Percentiles rank a stretch among this genome's conserved stretches.
Conservation (phyloP, 371 early-diverging fungal species). For the Mortierella sp. region DNA sequence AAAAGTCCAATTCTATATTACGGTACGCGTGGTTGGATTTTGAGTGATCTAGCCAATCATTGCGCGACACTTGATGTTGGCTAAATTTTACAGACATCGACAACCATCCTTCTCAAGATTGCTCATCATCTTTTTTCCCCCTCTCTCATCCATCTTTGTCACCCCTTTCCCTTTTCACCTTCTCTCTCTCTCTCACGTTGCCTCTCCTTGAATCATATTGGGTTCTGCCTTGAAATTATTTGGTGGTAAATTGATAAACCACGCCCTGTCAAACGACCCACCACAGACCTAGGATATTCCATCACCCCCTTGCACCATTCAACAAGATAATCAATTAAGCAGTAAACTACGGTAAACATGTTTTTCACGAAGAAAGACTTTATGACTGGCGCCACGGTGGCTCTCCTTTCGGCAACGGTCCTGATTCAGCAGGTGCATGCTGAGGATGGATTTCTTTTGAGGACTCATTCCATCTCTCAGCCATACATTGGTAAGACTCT, state of each 20-base stretch:
- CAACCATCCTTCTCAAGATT: background rate
- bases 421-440: background rate
- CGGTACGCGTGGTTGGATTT: background rate
- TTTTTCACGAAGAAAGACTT: slow-evolving; percentile 27
- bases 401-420: slow-evolving; percentile 19
- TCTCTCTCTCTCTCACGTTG: too few relatives aligned
- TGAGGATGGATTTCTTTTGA: slow-evolving; percentile 56
- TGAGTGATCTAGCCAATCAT: background rate
- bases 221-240: too few relatives aligned
- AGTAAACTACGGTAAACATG: slow-evolving; percentile 15
- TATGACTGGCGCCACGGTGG: slow-evolving; percentile 12
- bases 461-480: slow-evolving; percentile 76
- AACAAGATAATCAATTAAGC: slow-evolving; percentile 8
- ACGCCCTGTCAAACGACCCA: background rate
- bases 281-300: background rate
- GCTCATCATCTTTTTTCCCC: background rate
- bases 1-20: too few relatives aligned
- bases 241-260: too few relatives aligned
- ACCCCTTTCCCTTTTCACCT: background rate
- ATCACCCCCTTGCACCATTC: background rate
- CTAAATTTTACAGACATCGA: background rate
- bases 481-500: slow-evolving; percentile 76
- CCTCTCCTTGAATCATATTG: too few relatives aligned
- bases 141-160: background rate
- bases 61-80: background rate